phyloP scores from a whole-genome alignment of 306 rosid species.

The Cotoneaster glaucophyllus region DNA sequence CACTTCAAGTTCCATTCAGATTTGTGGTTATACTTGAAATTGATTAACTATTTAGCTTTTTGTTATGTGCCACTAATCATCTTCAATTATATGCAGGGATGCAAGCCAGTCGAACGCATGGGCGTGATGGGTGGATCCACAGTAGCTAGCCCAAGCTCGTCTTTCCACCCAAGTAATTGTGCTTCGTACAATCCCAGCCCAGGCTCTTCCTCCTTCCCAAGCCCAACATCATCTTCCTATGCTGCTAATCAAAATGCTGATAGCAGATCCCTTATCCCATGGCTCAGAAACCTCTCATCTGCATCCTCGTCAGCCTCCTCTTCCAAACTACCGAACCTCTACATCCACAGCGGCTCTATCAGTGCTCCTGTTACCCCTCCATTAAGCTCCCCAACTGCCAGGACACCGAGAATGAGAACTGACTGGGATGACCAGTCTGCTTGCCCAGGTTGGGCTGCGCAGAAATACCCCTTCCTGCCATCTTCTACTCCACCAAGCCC shows the following conservation, averaged over 20 bases:
- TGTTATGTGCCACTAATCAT: conserved; percentile 7
- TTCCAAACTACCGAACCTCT: conserved; percentile 55
- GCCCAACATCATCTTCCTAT: conserved; percentile 66
- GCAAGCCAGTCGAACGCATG: conserved; percentile 66
- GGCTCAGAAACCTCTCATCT: conserved; percentile 84
- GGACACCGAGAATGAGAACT: conserved; percentile 50
- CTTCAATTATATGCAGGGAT: conserved; percentile 51
- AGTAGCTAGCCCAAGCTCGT: conserved; percentile 61
- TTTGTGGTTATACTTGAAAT: neutral
- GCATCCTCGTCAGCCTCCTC: conserved; percentile 73
- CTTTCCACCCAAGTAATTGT: conserved; percentile 73
- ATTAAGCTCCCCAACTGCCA: conserved; percentile 76
- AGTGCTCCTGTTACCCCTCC: conserved; percentile 97
- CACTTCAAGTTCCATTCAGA: neutral
- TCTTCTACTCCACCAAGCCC: conserved; percentile 89
- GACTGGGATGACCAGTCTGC: conserved; percentile 57
- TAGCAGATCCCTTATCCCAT: conserved; percentile 73
- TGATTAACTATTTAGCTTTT: neutral
- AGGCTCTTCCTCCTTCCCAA: conserved; percentile 81
- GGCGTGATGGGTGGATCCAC: conserved; percentile 58
- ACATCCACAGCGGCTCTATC: conserved; percentile 59
- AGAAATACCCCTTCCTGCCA: conserved; percentile 53
- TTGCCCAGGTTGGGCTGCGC: conserved; percentile 44
- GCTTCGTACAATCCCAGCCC: conserved; percentile 91
- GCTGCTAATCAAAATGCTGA: conserved; percentile 52